Conservation (phyloP, 2,329 filamentous ascomycete species). For the Biscogniauxia marginata region DNA sequence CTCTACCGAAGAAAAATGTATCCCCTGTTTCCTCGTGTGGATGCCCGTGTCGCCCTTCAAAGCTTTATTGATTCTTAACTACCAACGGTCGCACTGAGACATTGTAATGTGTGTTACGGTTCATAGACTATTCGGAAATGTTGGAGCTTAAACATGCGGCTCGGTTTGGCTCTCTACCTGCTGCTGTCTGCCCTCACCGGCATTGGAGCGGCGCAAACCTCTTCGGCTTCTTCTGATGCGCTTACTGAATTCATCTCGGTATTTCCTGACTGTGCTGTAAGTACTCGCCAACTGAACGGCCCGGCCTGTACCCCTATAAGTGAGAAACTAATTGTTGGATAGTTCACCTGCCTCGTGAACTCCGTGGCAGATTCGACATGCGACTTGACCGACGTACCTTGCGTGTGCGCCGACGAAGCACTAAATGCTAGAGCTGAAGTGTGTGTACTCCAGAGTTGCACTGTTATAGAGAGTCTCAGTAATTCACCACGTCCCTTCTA, state of each 20-base stretch:
- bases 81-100: background rate
- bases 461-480: conserved; percentile 4
- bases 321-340: background rate
- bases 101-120: background rate
- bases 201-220: background rate
- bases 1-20: background rate
- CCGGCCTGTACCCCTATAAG: background rate
- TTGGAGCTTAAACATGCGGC: background rate
- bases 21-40: background rate
- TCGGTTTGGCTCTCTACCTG: background rate
- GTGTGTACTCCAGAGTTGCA: conserved; percentile 10
- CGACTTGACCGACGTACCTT: conserved; percentile 7
- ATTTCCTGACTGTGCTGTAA: conserved; percentile 5
- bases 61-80: background rate
- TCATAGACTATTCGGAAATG: background rate
- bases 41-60: background rate
- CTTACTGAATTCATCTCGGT: background rate
- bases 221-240: background rate
- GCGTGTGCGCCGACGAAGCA: conserved; percentile 11
- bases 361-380: conserved; percentile 10
- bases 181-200: background rate
- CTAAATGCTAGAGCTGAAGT: conserved; percentile 1
- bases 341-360: conserved; percentile 11
- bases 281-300: background rate
- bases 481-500: background rate